Evolutionary conservation across 371 early-diverging fungal genomes (phyloP).

Genomic region (Mucor piriformis): DNA sequence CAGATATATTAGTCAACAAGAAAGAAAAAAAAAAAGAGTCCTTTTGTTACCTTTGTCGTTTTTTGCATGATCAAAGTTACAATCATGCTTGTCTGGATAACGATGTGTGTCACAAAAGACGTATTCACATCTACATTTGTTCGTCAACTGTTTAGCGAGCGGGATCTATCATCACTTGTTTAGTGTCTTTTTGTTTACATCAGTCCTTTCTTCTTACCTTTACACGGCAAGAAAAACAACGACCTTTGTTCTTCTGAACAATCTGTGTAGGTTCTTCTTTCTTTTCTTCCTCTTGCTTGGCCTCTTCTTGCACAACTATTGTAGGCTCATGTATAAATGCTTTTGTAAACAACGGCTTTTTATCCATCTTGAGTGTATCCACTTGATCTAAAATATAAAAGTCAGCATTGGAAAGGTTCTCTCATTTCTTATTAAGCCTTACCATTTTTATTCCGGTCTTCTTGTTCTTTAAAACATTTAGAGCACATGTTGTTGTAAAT

Average conservation of each 20-base stretch:
- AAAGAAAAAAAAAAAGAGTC: neutral
- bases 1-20: neutral
- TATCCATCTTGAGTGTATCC: slow-evolving; percentile 11
- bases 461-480: slow-evolving; percentile 70
- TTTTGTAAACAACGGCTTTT: slow-evolving; percentile 9
- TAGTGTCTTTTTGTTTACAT: neutral
- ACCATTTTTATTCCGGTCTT: slow-evolving; percentile 27
- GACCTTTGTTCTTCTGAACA: slow-evolving; percentile 69
- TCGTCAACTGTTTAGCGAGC: slow-evolving; percentile 81
- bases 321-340: slow-evolving; percentile 9
- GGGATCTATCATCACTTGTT: slow-evolving; percentile 52
- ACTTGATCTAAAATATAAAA: neutral
- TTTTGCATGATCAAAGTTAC: slow-evolving; percentile 79
- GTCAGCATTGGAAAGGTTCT: too few species aligned
- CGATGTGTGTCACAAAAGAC: slow-evolving; percentile 83
- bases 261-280: slow-evolving; percentile 29
- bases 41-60: slow-evolving; percentile 56
- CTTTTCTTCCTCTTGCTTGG: slow-evolving; percentile 11
- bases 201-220: slow-evolving; percentile 50
- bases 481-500: slow-evolving; percentile 82
- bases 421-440: too few species aligned
- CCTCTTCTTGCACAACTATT: neutral
- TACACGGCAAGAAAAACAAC: slow-evolving; percentile 73
- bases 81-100: slow-evolving; percentile 76
- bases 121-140: slow-evolving; percentile 81